Base-by-base conservation (phyloP, 495 filamentous ascomycete species). In the Penicillium turbatum region DNA sequence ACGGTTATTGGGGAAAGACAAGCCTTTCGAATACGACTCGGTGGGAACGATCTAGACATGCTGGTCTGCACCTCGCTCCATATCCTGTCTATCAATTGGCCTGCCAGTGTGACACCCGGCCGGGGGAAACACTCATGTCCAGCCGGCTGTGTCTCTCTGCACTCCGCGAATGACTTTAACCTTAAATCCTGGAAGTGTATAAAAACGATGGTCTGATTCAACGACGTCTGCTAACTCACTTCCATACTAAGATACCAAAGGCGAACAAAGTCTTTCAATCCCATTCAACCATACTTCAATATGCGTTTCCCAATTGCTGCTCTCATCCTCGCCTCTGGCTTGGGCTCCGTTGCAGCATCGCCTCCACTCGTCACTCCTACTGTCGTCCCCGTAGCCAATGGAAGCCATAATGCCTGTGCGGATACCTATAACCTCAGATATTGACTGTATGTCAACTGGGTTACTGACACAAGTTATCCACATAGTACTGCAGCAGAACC, bases 231-330 rank as follows among this genome's bases (percentile, higher is more conserved):
- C n/a, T n/a, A n/a, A n/a, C n/a, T n/a, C n/a, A n/a, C n/a, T n/a
- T n/a, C n/a, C n/a, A n/a, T n/a, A n/a, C n/a, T n/a, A n/a, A 10
- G 12, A 39, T 12, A 50, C 21, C 16, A 15, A 39, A 49, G 15
- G 26, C 5, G 11, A 30, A 12, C n/a, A 4, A 31, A 38, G 3
- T 9, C 5, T 48, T 13, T 26, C 13, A 13, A 15, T 19, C 3
- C 10, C 31, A 15, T 13, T 37, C 19, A 12, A 27, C 0, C 21
- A 36, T 13, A 34, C 7, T 1, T 36, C n/a, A 24, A 56, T 26
- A 64, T 64, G 61, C 57, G 36, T 15, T 52, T 64, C 29, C 38
- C 51, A 3, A 27, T 55, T n/a, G 10, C 56, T 10, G 21, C 31
- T 15, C 35, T 59, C 7, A 6, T 55, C 35, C 42, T 62, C 10